Evolutionary conservation across 148 eudicot species (phyloP), one percentile per base, ranked within the genome.

Genomic region (Drosera capensis): DNA sequence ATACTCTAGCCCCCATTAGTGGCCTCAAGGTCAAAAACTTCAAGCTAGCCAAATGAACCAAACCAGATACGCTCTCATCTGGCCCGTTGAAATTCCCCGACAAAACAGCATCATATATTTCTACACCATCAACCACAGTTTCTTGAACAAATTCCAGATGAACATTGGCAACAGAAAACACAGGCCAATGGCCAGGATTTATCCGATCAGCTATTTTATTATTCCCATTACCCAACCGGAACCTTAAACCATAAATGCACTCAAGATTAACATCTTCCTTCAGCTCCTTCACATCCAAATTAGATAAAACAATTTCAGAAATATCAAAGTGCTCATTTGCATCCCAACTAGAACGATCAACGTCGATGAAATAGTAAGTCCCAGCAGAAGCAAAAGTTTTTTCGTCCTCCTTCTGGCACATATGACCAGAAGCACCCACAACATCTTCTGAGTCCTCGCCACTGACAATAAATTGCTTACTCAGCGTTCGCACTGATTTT

Each of bases 81-180:
- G 72, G 73, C 43, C 95, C 95, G 65, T 90, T 95, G 58, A 90
- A 74, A 49, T 59, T 60, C 39, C 93, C 99, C 12, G 66, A 52
- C 42, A 70, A 68, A 52, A 84, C 48, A 54, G 84, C 82, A 46
- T 57, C 69, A 54, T 30, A 64, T 28, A 11, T 40, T 39, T 64
- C 80, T 14, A 17, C 40, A 1, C 63, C 70, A 47, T 60, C 73
- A 26, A n/a, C 41, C 15, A 29, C 63, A 52, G 56, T 37, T 39
- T 52, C 71, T 29, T 51, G 59, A 9, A 64, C 25, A 30, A 75
- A 59, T 59, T 90, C 79, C 63, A 90, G 53, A 54, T 48, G 59
- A n/a, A 78, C 45, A 55, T 70, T 49, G 37, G 57, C 64, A 20
- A 70, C 70, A 43, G 80, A 56, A 31, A 78, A 46, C 14, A 65